Conservation (phyloP, 306 rosid species). For the Gynostemma pentaphyllum region DNA sequence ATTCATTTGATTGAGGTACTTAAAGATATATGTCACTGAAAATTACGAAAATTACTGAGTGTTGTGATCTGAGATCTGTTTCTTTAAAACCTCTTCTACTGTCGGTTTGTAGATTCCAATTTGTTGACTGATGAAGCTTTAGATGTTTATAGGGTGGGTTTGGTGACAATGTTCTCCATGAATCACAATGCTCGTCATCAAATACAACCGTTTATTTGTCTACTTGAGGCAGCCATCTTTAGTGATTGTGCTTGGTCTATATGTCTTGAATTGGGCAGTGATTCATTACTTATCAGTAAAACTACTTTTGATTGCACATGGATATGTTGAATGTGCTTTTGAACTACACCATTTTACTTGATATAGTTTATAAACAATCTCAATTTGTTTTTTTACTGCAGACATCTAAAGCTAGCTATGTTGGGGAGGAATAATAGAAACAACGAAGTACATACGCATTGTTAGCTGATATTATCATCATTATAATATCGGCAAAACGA, state of each 20-base stretch:
- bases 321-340: not conserved
- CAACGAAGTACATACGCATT: not conserved
- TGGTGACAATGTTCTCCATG: not conserved
- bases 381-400: conserved; percentile 3
- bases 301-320: too few relatives aligned
- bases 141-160: not conserved
- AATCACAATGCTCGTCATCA: not conserved
- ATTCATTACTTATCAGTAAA: too few relatives aligned
- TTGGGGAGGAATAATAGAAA: not conserved
- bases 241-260: too few relatives aligned
- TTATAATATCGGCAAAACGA: not conserved
- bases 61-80: not conserved
- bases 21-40: not conserved
- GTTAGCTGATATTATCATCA: not conserved
- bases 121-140: too few relatives aligned
- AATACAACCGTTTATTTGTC: not conserved
- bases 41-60: not conserved
- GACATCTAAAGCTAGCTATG: conserved; percentile 12
- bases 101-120: not conserved
- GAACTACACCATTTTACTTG: not conserved
- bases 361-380: not conserved
- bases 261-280: too few relatives aligned
- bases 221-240: not conserved
- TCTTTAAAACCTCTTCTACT: not conserved
- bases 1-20: not conserved